Evolutionary conservation across 2,329 filamentous ascomycete genomes (phyloP), one percentile per base, ranked within the genome.

Genomic region (Chaetomiaceae sp.): DNA sequence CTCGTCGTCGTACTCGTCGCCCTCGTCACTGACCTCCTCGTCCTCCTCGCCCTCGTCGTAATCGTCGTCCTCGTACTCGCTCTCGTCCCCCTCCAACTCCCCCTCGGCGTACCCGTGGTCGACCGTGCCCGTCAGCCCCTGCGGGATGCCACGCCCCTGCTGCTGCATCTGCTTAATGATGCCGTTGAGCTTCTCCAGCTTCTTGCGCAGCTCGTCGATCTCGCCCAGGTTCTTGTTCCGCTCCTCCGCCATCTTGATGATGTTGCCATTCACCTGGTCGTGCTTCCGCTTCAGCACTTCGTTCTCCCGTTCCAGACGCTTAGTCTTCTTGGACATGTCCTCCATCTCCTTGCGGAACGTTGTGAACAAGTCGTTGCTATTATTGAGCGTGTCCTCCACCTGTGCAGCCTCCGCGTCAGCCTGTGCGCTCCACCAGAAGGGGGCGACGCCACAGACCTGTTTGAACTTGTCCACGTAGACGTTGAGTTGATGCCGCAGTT

Each of bases 391-490:
- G 68, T 97, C 93, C 77, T 97, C 91, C 64, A 97, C 91, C 91
- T 97, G 67, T 38, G 18, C 22, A 24, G 22, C 26, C 26, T 26
- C 33, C 47, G 33, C 19, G 38, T 45, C 38, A 48, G 50, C 34
- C 57, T 51, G 11, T 54, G 50, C 51, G 50, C 44, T 52, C 54
- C 57, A 58, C 59, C 56, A 34, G 35, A 19, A 33, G 47, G 55
- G 54, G 56, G 57, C 40, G 51, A 53, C 58, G 48, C 51, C 51
- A 66, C 78, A 67, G 79, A 95, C 91, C 86, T 98, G 93, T 73
- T 97, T 97, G 71, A 97, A 97, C 71, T 97, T 98, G 65, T 98
- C 93, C 20, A 96, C 91, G 60, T 98, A 98, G 58, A 96, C 91
- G 65, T 96, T 97, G 59, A 98, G 81, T 68, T 98, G 93, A 59